phyloP scores from a whole-genome alignment of 2,329 filamentous ascomycete genomes.

The Aspergillus unguis region DNA sequence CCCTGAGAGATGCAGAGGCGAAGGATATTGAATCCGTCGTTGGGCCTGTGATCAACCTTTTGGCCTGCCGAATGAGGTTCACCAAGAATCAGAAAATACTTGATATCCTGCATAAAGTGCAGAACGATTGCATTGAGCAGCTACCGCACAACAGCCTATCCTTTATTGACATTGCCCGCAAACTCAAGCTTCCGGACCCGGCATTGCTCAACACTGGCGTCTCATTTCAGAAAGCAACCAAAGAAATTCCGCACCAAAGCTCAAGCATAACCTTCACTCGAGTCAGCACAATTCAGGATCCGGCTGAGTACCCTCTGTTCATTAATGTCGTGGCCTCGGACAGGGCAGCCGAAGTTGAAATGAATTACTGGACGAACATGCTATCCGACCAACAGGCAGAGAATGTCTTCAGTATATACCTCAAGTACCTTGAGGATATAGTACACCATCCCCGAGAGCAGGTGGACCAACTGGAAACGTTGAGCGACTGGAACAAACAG shows the following conservation, averaged over 20 bases:
- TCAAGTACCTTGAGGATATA: slow-evolving; percentile 38
- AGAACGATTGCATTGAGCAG: slow-evolving; percentile 47
- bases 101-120: slow-evolving; percentile 41
- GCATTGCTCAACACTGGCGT: slow-evolving; percentile 49
- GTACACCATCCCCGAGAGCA: slow-evolving; percentile 32
- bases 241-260: slow-evolving; percentile 22
- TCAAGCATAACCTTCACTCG: slow-evolving; percentile 38
- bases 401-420: slow-evolving; percentile 39
- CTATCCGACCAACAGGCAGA: slow-evolving; percentile 39
- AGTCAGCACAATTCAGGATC: slow-evolving; percentile 43
- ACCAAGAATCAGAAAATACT: slow-evolving; percentile 30
- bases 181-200: slow-evolving; percentile 35
- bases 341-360: slow-evolving; percentile 33
- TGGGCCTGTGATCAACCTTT: slow-evolving; percentile 48
- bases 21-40: slow-evolving; percentile 42
- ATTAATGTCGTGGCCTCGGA: slow-evolving; percentile 49
- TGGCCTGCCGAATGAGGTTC: slow-evolving; percentile 44
- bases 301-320: slow-evolving; percentile 48
- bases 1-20: slow-evolving; percentile 41
- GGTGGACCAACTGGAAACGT: slow-evolving; percentile 33
- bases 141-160: slow-evolving; percentile 44
- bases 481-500: slow-evolving; percentile 37
- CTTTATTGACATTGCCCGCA: slow-evolving; percentile 48
- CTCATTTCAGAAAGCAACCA: slow-evolving; percentile 45
- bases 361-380: slow-evolving; percentile 43